A percentile compares a stretch with the other conserved stretches of the same genome.
phyloP scores from a whole-genome alignment of 805 yeast species.

The Pichia cabralensis region DNA sequence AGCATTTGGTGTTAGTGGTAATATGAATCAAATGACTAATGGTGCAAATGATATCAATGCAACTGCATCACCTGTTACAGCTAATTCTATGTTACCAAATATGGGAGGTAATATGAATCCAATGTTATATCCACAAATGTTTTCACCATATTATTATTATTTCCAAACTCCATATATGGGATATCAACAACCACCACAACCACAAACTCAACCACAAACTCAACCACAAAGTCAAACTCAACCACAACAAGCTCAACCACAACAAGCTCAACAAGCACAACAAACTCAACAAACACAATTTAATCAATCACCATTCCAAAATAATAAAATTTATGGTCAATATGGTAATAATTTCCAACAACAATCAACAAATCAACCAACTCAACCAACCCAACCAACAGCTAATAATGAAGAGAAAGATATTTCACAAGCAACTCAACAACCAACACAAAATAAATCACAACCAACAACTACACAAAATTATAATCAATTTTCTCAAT shows the following conservation, averaged over 20 bases:
- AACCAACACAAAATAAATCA: conserved; percentile 8
- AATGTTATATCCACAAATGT: conserved; percentile 24
- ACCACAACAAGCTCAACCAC: conserved; percentile 5
- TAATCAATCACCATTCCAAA: conserved; percentile 15
- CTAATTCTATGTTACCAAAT: conserved; percentile 15
- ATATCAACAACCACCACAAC: conserved; percentile 7
- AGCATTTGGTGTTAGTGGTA: not conserved
- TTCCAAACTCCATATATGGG: conserved; percentile 10
- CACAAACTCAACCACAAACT: conserved; percentile 10
- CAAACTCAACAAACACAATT: conserved; percentile 7
- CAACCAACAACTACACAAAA: conserved; percentile 9
- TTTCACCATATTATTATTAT: conserved; percentile 25
- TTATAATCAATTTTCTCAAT: too few species aligned
- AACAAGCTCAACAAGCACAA: conserved; percentile 12
- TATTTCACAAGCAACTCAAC: conserved; percentile 12
- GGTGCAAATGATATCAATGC: conserved; percentile 3
- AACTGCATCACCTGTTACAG: conserved; percentile 11
- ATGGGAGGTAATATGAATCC: conserved; percentile 16
- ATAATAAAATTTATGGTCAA: conserved; percentile 19
- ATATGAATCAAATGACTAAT: too few species aligned
- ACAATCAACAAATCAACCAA: conserved; percentile 5
- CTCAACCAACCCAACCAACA: conserved; percentile 4
- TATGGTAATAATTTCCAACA: conserved; percentile 16
- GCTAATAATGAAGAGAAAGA: conserved; percentile 12
- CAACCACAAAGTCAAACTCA: conserved; percentile 13